These are phyloP conservation scores for Penicillium crustosum DNA, from an alignment of 2,329 filamentous ascomycete species.

Conservation along the genomic window DNA sequence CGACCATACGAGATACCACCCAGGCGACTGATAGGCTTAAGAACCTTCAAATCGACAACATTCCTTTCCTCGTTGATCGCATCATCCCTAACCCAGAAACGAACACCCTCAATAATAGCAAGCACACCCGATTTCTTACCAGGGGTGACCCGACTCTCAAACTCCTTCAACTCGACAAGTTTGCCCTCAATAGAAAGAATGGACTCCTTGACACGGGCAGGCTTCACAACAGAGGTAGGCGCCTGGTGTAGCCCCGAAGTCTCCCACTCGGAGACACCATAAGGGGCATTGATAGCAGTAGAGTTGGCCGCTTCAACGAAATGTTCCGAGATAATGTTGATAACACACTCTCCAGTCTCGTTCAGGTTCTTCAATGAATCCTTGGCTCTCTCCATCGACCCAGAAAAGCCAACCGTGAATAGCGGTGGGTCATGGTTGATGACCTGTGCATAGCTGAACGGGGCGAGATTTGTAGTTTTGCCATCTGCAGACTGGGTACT, in stretches of 20 bases:
- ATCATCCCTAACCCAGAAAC: slow-evolving; percentile 89
- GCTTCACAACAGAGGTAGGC: slow-evolving; percentile 63
- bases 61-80: slow-evolving; percentile 76
- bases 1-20: slow-evolving; percentile 86
- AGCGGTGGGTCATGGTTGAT: slow-evolving; percentile 84
- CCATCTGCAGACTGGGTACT: slow-evolving; percentile 63
- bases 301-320: slow-evolving; percentile 86
- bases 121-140: slow-evolving; percentile 75
- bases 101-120: slow-evolving; percentile 75
- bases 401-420: slow-evolving; percentile 66
- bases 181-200: slow-evolving; percentile 81
- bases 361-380: slow-evolving; percentile 75
- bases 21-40: slow-evolving; percentile 73
- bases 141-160: slow-evolving; percentile 67
- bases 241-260: slow-evolving; percentile 73
- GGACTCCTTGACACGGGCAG: slow-evolving; percentile 75
- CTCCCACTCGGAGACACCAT: slow-evolving; percentile 75
- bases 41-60: slow-evolving; percentile 70
- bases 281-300: slow-evolving; percentile 74
- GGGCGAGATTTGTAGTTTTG: slow-evolving; percentile 71
- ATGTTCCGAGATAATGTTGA: slow-evolving; percentile 85
- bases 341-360: slow-evolving; percentile 71
- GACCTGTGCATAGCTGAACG: slow-evolving; percentile 83
- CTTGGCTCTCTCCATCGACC: slow-evolving; percentile 63
- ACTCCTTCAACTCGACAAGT: slow-evolving; percentile 72